Percentiles rank a stretch among this genome's conserved stretches.
Evolutionary conservation across 441 rosid species (phyloP).

Genomic region (Oxalis stricta): DNA sequence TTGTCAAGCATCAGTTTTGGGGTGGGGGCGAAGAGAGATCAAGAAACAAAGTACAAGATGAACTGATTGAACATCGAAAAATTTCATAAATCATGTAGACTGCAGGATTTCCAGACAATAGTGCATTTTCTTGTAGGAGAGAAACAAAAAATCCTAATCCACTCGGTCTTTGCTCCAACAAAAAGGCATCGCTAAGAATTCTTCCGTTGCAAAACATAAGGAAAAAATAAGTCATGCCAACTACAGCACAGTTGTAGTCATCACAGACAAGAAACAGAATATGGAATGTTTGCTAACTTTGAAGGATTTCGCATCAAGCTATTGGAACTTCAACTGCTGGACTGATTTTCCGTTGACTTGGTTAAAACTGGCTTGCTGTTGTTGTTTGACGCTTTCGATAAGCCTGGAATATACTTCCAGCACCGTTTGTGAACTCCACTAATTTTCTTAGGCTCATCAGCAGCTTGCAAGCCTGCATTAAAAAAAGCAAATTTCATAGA

Average conservation of each 20-base stretch:
- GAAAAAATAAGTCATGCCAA: too few species aligned
- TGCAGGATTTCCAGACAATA: too few species aligned
- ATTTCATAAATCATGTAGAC: too few species aligned
- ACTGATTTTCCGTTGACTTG: slow-evolving; percentile 23
- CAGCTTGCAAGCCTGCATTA: slow-evolving; percentile 43
- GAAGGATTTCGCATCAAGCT: slow-evolving; percentile 25
- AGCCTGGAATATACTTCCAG: slow-evolving; percentile 70
- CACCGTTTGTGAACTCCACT: slow-evolving; percentile 89
- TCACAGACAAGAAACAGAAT: neutral
- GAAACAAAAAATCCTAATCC: neutral
- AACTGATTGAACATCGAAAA: too few species aligned
- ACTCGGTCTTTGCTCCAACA: neutral
- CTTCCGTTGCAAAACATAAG: slow-evolving; percentile 1
- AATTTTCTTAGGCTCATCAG: slow-evolving; percentile 72
- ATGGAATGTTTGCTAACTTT: neutral
- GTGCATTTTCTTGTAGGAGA: too few species aligned
- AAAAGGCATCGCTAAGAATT: slow-evolving; percentile 1
- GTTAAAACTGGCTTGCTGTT: slow-evolving; percentile 10
- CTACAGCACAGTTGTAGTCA: slow-evolving; percentile 1
- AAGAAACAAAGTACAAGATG: too few species aligned
- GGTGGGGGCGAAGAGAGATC: too few species aligned
- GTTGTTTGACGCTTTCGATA: slow-evolving; percentile 22
- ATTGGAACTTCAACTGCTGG: slow-evolving; percentile 28
- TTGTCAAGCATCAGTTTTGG: too few species aligned
- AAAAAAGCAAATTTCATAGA: slow-evolving; percentile 3